A percentile compares a stretch with the other conserved stretches of the same genome.
These are phyloP conservation scores for Moesziomyces antarcticus DNA, from an alignment of 1,284 basidiomycete genomes.

Conservation along the genomic window DNA sequence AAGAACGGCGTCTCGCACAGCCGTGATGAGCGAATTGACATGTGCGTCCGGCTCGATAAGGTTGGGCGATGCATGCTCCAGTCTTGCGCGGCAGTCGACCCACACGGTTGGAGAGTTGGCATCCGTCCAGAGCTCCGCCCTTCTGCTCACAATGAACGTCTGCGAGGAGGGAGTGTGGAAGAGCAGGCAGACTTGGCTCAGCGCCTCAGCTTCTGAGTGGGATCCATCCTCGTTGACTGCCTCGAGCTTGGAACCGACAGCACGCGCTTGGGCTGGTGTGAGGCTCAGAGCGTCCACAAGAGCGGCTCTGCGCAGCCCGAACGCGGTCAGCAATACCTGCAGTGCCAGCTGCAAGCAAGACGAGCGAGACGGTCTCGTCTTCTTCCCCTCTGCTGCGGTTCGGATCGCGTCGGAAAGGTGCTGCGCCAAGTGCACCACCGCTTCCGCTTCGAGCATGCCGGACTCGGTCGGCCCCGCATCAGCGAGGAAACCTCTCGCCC, in stretches of 20 bases:
- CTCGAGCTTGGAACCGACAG: slow-evolving; percentile 6
- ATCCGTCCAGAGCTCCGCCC: slow-evolving; percentile 16
- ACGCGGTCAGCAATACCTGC: slow-evolving; percentile 18
- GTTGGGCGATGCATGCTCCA: slow-evolving; percentile 9
- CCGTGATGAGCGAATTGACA: slow-evolving; percentile 1
- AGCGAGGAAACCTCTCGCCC: background rate
- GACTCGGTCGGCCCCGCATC: background rate
- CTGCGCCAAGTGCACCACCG: slow-evolving; percentile 6
- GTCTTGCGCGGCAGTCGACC: slow-evolving; percentile 12
- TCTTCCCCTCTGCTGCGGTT: slow-evolving; percentile 1
- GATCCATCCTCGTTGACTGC: background rate
- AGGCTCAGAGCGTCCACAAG: slow-evolving; percentile 21
- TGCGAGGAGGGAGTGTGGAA: slow-evolving; percentile 21
- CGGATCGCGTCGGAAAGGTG: slow-evolving; percentile 4
- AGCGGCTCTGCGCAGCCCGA: slow-evolving; percentile 28
- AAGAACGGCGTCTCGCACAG: slow-evolving; percentile 1
- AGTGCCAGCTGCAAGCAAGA: slow-evolving; percentile 21
- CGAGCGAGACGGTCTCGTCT: slow-evolving; percentile 6
- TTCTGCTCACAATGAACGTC: slow-evolving; percentile 18
- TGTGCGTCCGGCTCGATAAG: slow-evolving; percentile 11
- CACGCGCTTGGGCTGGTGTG: slow-evolving; percentile 11
- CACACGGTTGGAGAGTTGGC: slow-evolving; percentile 1
- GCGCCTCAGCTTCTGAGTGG: background rate
- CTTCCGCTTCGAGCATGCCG: background rate
- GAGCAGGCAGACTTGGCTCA: slow-evolving; percentile 11